Base-by-base conservation (phyloP, 805 yeast genomes). In the Metschnikowia similis region DNA sequence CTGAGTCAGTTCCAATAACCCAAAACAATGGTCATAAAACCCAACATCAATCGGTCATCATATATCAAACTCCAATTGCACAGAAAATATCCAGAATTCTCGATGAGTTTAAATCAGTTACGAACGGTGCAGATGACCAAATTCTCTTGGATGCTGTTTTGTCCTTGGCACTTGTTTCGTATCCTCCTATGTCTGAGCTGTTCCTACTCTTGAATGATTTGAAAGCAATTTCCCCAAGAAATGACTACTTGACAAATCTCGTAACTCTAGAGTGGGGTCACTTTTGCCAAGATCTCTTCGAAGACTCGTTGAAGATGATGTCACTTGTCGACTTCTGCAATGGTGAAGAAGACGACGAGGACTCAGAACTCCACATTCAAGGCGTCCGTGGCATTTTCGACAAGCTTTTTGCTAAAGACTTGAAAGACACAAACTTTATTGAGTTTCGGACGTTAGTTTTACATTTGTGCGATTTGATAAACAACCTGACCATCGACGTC, bases 181-280 rank as follows among this genome's bases (percentile, higher is more conserved):
- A 73, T 52, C 76, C 76, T 4, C 47, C 63, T 0, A 48, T 64
- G 3, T 52, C 64, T 2, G 51, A 63, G 35, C 71, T 75, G 39
- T 71, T 69, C 41, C 46, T 71, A n/a, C 54, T 70, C 11, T 65
- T 57, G 47, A 72, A 72, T 49, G 77, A 73, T 48, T 58, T 73
- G 39, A 53, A 56, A 31, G 64, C 60, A 27, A 56, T 73, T 4
- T 53, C 50, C 21, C 37, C 59, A 17, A 45, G 49, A 1, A 46
- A 46, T 14, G 37, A 42, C 6, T 52, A 56, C 9, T 54, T 71
- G 29, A 41, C 26, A 6, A 34, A 49, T 28, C 55, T 56, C 42
- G 61, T 60, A 1, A 55, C 55, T 2, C 50, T 58, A 0, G 52
- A 52, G 21, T 63, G 66, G 66, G 48, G 51, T 9, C 66, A 66